Base-by-base conservation (phyloP, 805 yeast genomes). In the Tetrapisispora arboricola region DNA sequence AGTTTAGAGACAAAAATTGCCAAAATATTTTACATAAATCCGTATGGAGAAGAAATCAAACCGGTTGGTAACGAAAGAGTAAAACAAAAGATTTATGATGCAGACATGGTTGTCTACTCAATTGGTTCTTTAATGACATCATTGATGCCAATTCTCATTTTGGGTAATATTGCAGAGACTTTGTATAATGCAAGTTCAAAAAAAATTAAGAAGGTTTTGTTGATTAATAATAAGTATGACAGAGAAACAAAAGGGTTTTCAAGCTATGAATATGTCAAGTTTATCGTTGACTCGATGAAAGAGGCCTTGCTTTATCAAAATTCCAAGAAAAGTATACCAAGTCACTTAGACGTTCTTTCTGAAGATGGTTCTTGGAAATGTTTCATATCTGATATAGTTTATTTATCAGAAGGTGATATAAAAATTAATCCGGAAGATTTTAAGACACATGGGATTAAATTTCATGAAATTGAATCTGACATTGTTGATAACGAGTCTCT, bases 81-180 rank as follows among this genome's bases (percentile, higher is more conserved):
- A 0, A 55, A 75, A 2, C 59, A 72, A 1, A 66, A 72, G 19
- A 55, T 86, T 3, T 52, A 66, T 17, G 54, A 64, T 4, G 65
- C 84, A 0, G 72, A 78, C 28, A 66, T 73, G 12, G 63, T 87
- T 0, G 65, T 88, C 0, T 84, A 78, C 54, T 83, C 94, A 0
- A 83, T 88, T 41, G 96, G 97, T 1, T 83, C 94, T 1, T 65
- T 88, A 28, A 83, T 84, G 80, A 88, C 97, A 0, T 84, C 95
- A 38, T 76, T 83, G 6, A 63, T 86, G 3, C 96, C 97, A 0
- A 78, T 86, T 0, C 62, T 86, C 6, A 72, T 85, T 8, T 64
- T 85, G 3, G 75, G 75, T 39, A 94, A 94, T 2, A 72, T 84
- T 20, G 88, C 88, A 0, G 70, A 70, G 27, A 78, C 86, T 0